Percentiles rank a stretch among this genome's conserved stretches.
These are phyloP conservation scores for Calonectria pteridis DNA, from an alignment of 2,329 filamentous ascomycete genomes.

Conservation along the genomic window DNA sequence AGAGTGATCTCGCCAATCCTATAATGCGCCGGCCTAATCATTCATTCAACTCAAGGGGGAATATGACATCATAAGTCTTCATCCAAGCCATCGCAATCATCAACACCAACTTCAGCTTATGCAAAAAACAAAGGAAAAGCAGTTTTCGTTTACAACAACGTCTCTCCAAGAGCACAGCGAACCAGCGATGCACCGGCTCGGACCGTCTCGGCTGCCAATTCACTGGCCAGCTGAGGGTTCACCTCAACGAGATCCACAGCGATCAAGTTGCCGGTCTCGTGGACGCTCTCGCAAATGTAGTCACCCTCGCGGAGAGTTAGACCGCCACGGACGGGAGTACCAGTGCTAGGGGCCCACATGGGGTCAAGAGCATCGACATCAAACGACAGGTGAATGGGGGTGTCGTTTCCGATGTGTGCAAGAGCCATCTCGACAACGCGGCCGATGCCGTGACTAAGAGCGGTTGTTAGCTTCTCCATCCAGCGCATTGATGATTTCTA, in stretches of 20 bases:
- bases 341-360: constrained; percentile 95
- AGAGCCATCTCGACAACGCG: constrained; percentile 98
- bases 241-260: constrained; percentile 88
- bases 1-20: constrained; percentile 46
- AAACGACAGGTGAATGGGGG: constrained; percentile 96
- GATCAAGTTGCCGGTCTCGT: constrained; percentile 82
- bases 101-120: constrained; percentile 15
- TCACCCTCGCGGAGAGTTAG: constrained; percentile 95
- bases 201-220: constrained; percentile 86
- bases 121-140: not conserved
- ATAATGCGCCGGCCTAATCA: constrained; percentile 40
- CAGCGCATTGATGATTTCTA: not conserved
- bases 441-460: constrained; percentile 85
- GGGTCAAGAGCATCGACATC: constrained; percentile 97
- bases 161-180: constrained; percentile 92
- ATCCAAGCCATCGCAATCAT: constrained; percentile 28
- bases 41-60: constrained; percentile 45
- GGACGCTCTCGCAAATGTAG: constrained; percentile 92
- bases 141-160: constrained; percentile 71
- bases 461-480: constrained; percentile 19
- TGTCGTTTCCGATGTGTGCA: constrained; percentile 92
- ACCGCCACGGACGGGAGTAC: constrained; percentile 93
- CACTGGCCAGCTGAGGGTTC: constrained; percentile 77
- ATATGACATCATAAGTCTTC: constrained; percentile 33
- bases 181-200: constrained; percentile 92